phyloP scores from a whole-genome alignment of 73 alveolate species.

The Symbiodinium pilosum region DNA sequence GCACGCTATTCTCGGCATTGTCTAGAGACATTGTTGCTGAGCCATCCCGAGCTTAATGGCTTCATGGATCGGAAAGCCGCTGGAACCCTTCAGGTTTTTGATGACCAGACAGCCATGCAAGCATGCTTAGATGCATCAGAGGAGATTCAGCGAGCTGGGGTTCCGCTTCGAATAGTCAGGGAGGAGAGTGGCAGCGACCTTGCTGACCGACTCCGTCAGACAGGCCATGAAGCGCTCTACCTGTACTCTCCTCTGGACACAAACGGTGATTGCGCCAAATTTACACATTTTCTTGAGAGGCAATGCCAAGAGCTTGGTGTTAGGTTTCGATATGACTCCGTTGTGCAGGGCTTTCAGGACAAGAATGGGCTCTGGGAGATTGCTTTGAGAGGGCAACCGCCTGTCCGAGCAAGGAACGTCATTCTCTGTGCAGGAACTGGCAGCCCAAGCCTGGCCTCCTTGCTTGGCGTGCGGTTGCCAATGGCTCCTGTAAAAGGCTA shows the following conservation, averaged over 20 bases:
- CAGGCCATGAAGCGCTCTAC: neutral
- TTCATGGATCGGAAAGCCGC: neutral
- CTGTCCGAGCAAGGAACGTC: neutral
- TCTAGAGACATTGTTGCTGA: neutral
- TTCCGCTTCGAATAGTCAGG: neutral
- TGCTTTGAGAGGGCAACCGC: neutral
- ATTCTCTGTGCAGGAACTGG: slow-evolving; percentile 6
- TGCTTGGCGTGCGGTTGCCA: neutral
- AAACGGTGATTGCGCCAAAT: neutral
- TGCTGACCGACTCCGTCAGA: neutral
- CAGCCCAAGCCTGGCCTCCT: neutral
- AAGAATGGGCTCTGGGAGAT: neutral
- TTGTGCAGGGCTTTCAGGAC: neutral
- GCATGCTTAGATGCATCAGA: neutral
- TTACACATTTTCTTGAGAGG: neutral
- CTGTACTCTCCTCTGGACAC: slow-evolving; percentile 9
- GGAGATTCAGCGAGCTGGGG: slow-evolving; percentile 25
- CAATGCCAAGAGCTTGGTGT: slow-evolving; percentile 7
- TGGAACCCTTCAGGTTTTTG: slow-evolving; percentile 15
- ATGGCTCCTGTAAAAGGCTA: slow-evolving; percentile 23
- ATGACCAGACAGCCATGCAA: neutral
- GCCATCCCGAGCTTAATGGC: neutral
- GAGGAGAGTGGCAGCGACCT: neutral
- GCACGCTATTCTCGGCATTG: slow-evolving; percentile 13
- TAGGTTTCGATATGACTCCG: neutral